Evolutionary conservation across 2,329 filamentous ascomycete genomes (phyloP).

Genomic region (Penicillium sp.): DNA sequence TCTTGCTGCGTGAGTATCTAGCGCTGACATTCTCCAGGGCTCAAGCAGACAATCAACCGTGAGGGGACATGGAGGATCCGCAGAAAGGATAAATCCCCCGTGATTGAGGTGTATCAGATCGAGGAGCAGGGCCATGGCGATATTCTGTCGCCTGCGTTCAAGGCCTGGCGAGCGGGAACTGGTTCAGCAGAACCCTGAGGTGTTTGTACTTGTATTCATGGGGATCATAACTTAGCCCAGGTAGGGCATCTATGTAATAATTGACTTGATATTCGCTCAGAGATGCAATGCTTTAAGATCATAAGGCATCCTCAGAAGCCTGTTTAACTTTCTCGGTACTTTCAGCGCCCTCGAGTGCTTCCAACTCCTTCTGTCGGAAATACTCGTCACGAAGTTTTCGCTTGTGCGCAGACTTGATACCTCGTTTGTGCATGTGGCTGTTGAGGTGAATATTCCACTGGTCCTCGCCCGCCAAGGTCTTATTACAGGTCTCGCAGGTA

Average conservation of each 20-base stretch:
- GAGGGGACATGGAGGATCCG: conserved; percentile 83
- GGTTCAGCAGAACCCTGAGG: conserved; percentile 7
- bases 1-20: not conserved
- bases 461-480: conserved; percentile 56
- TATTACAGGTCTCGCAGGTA: conserved; percentile 70
- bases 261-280: not conserved
- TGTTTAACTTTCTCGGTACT: not conserved
- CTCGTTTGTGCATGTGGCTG: conserved; percentile 60
- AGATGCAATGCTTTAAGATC: not conserved
- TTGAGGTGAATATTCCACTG: conserved; percentile 61
- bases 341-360: conserved; percentile 3
- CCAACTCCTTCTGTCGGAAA: conserved; percentile 28
- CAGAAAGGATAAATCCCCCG: conserved; percentile 61
- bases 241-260: conserved; percentile 1
- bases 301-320: not conserved
- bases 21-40: conserved; percentile 50
- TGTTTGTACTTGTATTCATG: not conserved
- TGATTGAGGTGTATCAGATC: conserved; percentile 73
- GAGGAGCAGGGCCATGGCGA: conserved; percentile 74
- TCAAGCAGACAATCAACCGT: conserved; percentile 59
- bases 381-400: conserved; percentile 35
- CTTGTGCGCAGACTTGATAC: conserved; percentile 48
- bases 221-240: not conserved
- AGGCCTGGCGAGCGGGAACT: conserved; percentile 62
- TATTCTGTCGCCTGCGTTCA: conserved; percentile 76